A percentile compares a stretch with the other conserved stretches of the same genome.
phyloP scores from a whole-genome alignment of 768 basidiomycete species.

The Astraeus odoratus region DNA sequence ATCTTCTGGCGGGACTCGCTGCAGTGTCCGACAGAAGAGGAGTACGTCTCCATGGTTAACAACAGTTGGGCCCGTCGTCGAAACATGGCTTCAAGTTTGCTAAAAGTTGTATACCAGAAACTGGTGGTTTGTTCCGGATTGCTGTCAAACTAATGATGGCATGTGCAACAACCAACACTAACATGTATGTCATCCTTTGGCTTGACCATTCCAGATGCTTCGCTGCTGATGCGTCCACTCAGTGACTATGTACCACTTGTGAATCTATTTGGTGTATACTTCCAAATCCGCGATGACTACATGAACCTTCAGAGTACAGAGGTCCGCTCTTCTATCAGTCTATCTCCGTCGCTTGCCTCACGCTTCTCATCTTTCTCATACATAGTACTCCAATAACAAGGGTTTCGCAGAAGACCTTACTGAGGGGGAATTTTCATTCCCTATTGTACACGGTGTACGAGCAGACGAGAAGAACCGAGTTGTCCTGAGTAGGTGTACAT shows the following conservation, averaged over 20 bases:
- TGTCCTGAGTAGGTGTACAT: conserved; percentile 61
- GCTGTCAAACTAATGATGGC: conserved; percentile 98
- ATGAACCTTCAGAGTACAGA: conserved; percentile 89
- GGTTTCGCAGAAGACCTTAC: conserved; percentile 71
- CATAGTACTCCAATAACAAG: conserved; percentile 57
- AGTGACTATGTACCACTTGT: conserved; percentile 91
- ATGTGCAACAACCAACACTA: conserved; percentile 53
- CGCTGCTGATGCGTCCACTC: neutral
- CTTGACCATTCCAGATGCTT: neutral
- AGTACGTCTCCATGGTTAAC: conserved; percentile 94
- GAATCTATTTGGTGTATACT: conserved; percentile 90
- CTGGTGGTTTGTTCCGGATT: conserved; percentile 87
- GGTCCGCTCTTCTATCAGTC: conserved; percentile 35
- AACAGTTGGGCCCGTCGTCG: conserved; percentile 61
- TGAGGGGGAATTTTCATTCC: conserved; percentile 80
- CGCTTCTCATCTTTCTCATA: neutral
- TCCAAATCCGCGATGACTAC: conserved; percentile 96
- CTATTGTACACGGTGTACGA: conserved; percentile 71
- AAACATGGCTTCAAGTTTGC: conserved; percentile 49
- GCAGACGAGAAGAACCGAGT: conserved; percentile 72
- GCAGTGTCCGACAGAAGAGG: conserved; percentile 87
- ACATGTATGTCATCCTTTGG: conserved; percentile 42
- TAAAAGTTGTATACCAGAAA: conserved; percentile 49
- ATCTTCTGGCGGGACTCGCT: conserved; percentile 91
- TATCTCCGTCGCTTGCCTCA: neutral